Base-by-base conservation (phyloP, 345 rosid genomes). In the Atalantia buxifolia region DNA sequence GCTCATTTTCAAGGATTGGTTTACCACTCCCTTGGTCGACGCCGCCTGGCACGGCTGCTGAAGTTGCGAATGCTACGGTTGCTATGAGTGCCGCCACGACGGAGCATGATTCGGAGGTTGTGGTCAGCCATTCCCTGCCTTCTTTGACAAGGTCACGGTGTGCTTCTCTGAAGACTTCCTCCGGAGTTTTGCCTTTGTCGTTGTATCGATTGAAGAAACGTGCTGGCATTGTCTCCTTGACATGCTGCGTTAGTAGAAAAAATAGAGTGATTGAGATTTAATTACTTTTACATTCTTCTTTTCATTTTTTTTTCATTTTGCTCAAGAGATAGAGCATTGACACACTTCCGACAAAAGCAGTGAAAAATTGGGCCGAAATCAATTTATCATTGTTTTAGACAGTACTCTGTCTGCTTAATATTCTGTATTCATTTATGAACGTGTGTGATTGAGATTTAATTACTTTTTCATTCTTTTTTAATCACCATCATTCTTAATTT, bases 31-130 rank as follows among this genome's bases (percentile, higher is more conserved):
- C 5, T 31, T 56, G 30, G 3, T 71, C 66, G 24, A 48, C 50
- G 27, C 76, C 79, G 5, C 85, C 85, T 14, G 87, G 85, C 13
- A 79, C 76, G 9, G 81, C 73, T 10, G 85, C 38, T 38, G 83
- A 76, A 25, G 79, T 73, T 27, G 87, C 69, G 18, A 79, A 85
- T 48, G 85, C 85, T 35, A 82, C 87, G 2, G 85, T 80, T 9
- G 83, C 83, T 13, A 82, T 55, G 31, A 82, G 76, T n/a, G 85
- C 83, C 2, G 87, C 87, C 22, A 85, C 64, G 0, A 85, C 66
- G 0, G 87, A 85, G 70, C 87, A 82, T 10, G 85, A 85, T 35
- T 85, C 82, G 1, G 80, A 74, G 24, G 85, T 85, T 16, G 71
- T 85, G 5, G 73, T 77, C 1, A 82, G 73, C 82, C 85, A 85